A percentile compares a stretch with the other conserved stretches of the same genome.
These are phyloP conservation scores for Chrysopogon serrulatus DNA, from an alignment of 176 grass and related monocot species.

Conservation along the genomic window DNA sequence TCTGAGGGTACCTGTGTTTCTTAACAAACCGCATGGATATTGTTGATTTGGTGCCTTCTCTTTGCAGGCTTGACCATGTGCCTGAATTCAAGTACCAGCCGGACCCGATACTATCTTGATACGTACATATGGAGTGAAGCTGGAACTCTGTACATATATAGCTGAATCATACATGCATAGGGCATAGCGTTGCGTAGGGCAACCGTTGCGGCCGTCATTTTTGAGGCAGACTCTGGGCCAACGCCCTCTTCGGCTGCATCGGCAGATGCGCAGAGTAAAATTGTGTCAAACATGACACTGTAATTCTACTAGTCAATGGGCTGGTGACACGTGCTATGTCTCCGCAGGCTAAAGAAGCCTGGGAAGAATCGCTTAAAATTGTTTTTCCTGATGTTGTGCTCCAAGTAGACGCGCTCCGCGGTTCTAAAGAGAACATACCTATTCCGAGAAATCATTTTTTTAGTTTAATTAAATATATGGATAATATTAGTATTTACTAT, in stretches of 20 bases:
- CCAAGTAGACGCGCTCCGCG: not conserved
- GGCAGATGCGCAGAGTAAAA: not conserved
- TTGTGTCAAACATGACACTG: not conserved
- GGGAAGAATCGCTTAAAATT: not conserved
- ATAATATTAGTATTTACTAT: no score
- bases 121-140: not conserved
- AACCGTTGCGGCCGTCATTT: conserved; percentile 1
- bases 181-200: not conserved
- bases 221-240: not conserved
- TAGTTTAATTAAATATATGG: no score
- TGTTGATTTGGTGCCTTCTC: not conserved
- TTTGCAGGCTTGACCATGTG: conserved; percentile 70
- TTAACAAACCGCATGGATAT: not conserved
- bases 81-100: conserved; percentile 83
- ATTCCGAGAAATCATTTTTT: no score
- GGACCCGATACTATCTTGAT: conserved; percentile 70
- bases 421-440: no score
- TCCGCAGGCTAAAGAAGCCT: not conserved
- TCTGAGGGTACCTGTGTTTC: no score
- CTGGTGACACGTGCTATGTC: not conserved
- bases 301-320: not conserved
- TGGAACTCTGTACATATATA: conserved; percentile 12
- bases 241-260: not conserved
- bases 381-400: not conserved
- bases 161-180: not conserved